Conservation (phyloP, 176 grass and related monocot species). For the Avena eriantha region DNA sequence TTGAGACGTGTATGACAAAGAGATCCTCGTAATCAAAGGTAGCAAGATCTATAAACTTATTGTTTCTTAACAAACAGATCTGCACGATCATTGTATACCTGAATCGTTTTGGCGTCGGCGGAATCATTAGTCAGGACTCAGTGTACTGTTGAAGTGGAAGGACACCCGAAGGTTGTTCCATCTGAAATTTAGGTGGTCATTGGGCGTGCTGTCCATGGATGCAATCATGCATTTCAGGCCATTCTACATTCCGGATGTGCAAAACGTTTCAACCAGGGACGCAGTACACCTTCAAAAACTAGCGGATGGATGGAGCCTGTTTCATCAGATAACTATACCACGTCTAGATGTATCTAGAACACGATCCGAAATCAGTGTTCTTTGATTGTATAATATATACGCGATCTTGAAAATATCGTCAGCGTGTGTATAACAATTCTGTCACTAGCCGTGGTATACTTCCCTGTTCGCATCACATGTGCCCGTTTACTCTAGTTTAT, state of each 20-base stretch:
- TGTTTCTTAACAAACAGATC: background rate
- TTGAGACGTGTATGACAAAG: background rate
- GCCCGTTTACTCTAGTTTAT: background rate
- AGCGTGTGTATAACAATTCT: background rate
- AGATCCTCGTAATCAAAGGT: background rate
- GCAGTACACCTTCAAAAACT: background rate
- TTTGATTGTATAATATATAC: background rate
- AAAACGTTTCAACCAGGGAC: slow-evolving; percentile 15
- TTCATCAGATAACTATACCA: background rate
- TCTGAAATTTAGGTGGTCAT: background rate
- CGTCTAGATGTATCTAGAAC: background rate
- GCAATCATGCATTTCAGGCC: background rate
- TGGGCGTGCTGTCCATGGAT: background rate
- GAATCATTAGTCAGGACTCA: background rate
- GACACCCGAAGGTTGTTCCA: background rate
- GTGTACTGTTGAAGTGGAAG: background rate
- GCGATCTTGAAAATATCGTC: background rate
- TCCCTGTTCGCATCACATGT: background rate
- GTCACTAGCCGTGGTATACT: background rate
- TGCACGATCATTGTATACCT: background rate
- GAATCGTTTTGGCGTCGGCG: background rate
- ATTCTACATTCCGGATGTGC: background rate
- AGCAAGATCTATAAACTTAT: background rate
- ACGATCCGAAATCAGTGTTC: background rate
- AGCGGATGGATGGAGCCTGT: background rate